Base-by-base conservation (phyloP, 2,329 filamentous ascomycete species). In the Colletotrichum sp. region DNA sequence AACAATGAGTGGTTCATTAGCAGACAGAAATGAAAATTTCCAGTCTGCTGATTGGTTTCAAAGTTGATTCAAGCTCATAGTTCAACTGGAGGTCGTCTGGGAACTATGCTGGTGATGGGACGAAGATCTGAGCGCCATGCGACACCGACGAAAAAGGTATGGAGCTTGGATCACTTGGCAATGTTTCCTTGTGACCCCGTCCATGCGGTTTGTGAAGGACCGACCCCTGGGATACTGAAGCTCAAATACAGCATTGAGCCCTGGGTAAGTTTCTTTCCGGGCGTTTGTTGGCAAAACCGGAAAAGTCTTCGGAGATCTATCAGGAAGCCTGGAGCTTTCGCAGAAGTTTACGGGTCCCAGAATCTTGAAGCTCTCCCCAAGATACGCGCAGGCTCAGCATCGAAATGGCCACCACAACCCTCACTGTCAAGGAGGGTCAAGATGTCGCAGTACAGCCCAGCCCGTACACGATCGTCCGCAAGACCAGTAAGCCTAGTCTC, bases 161-260 rank as follows among this genome's bases (percentile, higher is more conserved):
- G 61, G 61, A 64, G 61, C 61, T 64, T 64, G 61, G 61, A 39
- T 64, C 61, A 64, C 61, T 64, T 64, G 61, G 61, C 61, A 64
- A 28, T 64, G 61, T 64, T 64, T 64, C 61, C 61, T 34, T 28
- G 34, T 43, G 61, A 64, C 61, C 32, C 61, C 61, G 61, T 64
- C 61, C 32, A 39, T 39, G 61, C 61, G 61, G 61, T 1, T 9
- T 36, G 16, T 28, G 61, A 39, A 36, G 34, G 36, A 64, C 32
- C 61, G 32, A 7, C 0, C 18, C 12, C 55, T 6, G 61, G 16
- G 24, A 24, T 16, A 26, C n/a, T 39, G 34, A 28, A 24, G 61
- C 61, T 64, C 32, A 39, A 18, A 64, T 43, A 64, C 34, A 64
- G 24, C 10, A 64, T 34, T 15, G 3, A 2, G 18, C 18, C 43